Conservation (phyloP, 2,329 filamentous ascomycete genomes). For the Trichoderma simmonsii region DNA sequence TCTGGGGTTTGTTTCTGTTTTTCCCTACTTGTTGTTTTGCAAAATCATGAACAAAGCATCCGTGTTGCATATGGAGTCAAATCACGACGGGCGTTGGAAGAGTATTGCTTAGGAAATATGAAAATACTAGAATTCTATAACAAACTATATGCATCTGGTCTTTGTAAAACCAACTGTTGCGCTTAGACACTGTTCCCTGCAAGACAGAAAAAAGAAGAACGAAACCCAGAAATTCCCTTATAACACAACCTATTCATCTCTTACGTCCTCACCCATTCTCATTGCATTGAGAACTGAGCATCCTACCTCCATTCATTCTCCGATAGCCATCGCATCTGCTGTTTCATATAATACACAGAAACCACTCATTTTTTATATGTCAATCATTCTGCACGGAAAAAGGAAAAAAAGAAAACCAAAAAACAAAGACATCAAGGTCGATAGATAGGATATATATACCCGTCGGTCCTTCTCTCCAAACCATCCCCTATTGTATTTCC, state of each 20-base stretch:
- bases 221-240: neutral
- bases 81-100: neutral
- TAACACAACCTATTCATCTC: neutral
- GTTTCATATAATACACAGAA: neutral
- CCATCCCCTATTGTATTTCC: constrained; percentile 8
- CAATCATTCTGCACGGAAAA: neutral
- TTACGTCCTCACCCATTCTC: neutral
- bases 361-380: neutral
- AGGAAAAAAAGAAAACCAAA: neutral
- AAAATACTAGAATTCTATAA: neutral
- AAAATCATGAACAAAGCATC: neutral
- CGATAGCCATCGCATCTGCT: neutral
- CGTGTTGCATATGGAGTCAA: constrained; percentile 3
- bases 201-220: neutral
- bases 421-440: neutral
- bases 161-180: neutral
- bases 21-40: neutral
- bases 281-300: neutral
- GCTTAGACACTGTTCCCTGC: neutral
- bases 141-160: neutral
- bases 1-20: neutral
- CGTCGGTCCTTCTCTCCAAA: neutral
- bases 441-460: constrained; percentile 1
- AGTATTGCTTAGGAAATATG: neutral
- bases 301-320: neutral